phyloP scores from a whole-genome alignment of 805 yeast genomes.

The Yamadazyma insecticola region DNA sequence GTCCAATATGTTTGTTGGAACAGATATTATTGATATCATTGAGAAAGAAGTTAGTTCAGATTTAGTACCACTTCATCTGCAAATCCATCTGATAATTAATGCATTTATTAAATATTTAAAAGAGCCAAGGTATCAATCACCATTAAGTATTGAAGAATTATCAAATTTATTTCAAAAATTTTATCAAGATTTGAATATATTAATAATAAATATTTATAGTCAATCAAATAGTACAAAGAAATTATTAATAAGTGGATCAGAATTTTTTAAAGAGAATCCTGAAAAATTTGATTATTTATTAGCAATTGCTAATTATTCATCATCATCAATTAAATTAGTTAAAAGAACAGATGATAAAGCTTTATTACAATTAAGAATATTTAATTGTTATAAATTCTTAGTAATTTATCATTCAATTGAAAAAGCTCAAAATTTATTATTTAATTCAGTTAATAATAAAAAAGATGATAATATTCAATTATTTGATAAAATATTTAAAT shows the following conservation, averaged over 20 bases:
- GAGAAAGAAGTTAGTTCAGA: too few relatives aligned
- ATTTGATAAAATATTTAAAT: conserved; percentile 36
- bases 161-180: conserved; percentile 29
- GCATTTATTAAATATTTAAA: conserved; percentile 26
- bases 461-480: conserved; percentile 26
- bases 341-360: conserved; percentile 35
- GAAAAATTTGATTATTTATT: conserved; percentile 33
- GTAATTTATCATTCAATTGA: conserved; percentile 30
- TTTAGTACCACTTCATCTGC: too few relatives aligned
- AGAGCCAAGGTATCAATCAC: conserved; percentile 41
- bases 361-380: conserved; percentile 33
- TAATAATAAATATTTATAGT: conserved; percentile 28
- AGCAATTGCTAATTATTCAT: conserved; percentile 38
- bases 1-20: too few relatives aligned
- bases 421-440: conserved; percentile 26
- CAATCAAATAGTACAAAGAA: conserved; percentile 37
- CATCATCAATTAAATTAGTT: conserved; percentile 31
- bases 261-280: conserved; percentile 25
- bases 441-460: conserved; percentile 17
- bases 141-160: conserved; percentile 32
- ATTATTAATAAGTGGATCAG: conserved; percentile 27
- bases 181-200: conserved; percentile 34
- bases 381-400: conserved; percentile 37
- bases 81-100: conserved; percentile 4
- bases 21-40: too few relatives aligned